These are phyloP conservation scores for Erysimum cheiranthoides DNA, from an alignment of 345 rosid species.

Conservation along the genomic window DNA sequence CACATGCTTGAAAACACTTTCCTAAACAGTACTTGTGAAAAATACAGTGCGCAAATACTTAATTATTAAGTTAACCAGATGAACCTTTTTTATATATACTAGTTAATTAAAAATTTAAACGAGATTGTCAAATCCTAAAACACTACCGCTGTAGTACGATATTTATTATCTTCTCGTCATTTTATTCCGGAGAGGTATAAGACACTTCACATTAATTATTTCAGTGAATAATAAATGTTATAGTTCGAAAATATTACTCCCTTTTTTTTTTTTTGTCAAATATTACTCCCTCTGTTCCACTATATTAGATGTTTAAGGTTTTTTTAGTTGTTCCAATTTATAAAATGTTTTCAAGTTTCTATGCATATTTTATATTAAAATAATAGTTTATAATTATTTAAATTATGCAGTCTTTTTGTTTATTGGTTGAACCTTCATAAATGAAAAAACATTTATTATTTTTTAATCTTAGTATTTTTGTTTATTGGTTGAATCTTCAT, in stretches of 20 bases:
- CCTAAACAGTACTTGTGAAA: constrained; percentile 14
- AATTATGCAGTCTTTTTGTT: too few relatives aligned
- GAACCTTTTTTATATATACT: background rate
- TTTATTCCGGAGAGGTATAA: background rate
- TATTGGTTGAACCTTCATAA: too few relatives aligned
- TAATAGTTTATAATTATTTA: too few relatives aligned
- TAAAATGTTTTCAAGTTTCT: too few relatives aligned
- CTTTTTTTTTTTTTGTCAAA: too few relatives aligned
- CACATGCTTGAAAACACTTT: constrained; percentile 38
- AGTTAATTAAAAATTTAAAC: background rate
- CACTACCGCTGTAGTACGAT: background rate
- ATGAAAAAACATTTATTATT: too few relatives aligned
- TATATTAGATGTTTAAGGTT: too few relatives aligned
- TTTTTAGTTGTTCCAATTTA: too few relatives aligned
- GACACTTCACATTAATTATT: constrained; percentile 6
- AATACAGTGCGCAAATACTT: constrained; percentile 5
- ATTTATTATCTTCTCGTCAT: background rate
- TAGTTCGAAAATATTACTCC: background rate
- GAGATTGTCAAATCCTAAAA: constrained; percentile 13
- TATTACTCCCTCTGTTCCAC: too few relatives aligned
- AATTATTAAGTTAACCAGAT: constrained; percentile 8
- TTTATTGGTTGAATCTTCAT: too few relatives aligned
- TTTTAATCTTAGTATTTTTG: too few relatives aligned
- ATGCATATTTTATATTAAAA: too few relatives aligned
- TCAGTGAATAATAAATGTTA: background rate